Conservation (phyloP, 805 yeast genomes). For the Hanseniaspora hatyaiensis region DNA sequence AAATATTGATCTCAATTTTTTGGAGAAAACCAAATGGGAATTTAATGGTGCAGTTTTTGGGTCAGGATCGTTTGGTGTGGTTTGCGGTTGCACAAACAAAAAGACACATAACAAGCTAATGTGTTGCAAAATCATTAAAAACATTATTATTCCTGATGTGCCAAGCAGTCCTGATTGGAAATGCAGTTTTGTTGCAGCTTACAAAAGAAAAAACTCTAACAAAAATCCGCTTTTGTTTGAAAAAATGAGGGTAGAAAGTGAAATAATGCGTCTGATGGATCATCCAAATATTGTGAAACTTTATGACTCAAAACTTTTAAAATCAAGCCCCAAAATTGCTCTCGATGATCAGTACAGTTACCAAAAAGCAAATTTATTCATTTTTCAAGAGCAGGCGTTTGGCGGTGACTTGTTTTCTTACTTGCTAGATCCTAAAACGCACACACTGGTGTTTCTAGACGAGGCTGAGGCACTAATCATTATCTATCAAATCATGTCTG, state of each 20-base stretch:
- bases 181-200: conserved; percentile 20
- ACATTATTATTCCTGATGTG: neutral
- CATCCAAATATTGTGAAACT: conserved; percentile 44
- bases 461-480: conserved; percentile 47
- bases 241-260: conserved; percentile 32
- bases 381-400: conserved; percentile 39
- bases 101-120: neutral
- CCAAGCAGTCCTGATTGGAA: too few species aligned
- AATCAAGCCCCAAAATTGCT: too few species aligned
- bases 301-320: too few species aligned
- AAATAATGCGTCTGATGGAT: conserved; percentile 30
- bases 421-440: conserved; percentile 31
- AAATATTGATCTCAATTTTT: neutral
- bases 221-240: neutral
- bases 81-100: conserved; percentile 20
- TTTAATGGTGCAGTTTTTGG: conserved; percentile 9
- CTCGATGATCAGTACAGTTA: neutral
- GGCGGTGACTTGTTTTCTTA: conserved; percentile 54
- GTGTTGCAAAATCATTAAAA: conserved; percentile 11
- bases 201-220: neutral
- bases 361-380: conserved; percentile 27
- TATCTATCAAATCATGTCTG: conserved; percentile 45
- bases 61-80: conserved; percentile 40
- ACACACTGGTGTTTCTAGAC: conserved; percentile 33
- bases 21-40: neutral